These are phyloP conservation scores for Amanita phalloides DNA, from an alignment of 768 basidiomycete species.

Conservation along the genomic window DNA sequence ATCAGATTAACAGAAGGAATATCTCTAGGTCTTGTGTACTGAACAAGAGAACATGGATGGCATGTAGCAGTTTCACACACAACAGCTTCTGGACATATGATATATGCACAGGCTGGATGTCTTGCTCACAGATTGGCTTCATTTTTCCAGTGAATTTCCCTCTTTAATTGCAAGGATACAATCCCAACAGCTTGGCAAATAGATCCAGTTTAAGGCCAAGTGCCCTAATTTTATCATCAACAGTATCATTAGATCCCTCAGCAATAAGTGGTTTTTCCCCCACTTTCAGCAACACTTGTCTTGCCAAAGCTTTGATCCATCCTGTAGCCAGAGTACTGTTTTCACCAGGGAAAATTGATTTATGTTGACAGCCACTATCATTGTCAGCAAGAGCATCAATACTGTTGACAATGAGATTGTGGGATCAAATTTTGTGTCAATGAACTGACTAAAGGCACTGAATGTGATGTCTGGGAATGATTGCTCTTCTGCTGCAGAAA, in stretches of 20 bases:
- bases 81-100: neutral
- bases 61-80: neutral
- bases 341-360: neutral
- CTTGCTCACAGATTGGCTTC: neutral
- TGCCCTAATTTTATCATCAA: neutral
- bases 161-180: neutral
- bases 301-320: neutral
- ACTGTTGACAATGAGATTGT: neutral
- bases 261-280: neutral
- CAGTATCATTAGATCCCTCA: neutral
- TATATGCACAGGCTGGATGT: neutral
- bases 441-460: neutral
- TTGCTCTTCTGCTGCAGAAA: neutral
- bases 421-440: neutral
- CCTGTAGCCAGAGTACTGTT: neutral
- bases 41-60: neutral
- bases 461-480: neutral
- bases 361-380: neutral
- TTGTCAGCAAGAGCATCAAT: neutral
- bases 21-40: neutral
- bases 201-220: neutral
- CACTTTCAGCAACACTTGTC: neutral
- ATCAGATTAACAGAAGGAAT: constrained; percentile 2
- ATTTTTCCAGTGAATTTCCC: neutral
- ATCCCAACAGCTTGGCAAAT: neutral